These are phyloP conservation scores for Auricularia auricula-judae DNA, from an alignment of 768 basidiomycete genomes.

Conservation along the genomic window DNA sequence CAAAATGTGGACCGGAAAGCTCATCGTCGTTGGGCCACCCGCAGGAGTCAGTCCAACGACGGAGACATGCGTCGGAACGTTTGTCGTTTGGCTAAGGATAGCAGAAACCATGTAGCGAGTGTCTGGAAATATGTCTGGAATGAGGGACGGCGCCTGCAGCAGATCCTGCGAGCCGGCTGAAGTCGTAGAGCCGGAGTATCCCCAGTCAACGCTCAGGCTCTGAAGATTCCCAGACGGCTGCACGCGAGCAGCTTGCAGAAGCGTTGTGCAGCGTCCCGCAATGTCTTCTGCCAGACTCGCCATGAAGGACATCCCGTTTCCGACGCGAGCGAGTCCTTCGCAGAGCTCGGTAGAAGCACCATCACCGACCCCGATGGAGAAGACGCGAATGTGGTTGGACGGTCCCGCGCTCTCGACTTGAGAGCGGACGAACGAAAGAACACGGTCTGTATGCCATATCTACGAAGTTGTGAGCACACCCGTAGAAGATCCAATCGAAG, in stretches of 20 bases:
- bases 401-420: neutral
- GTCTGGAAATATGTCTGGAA: conserved; percentile 23
- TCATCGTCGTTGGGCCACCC: neutral
- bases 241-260: conserved; percentile 38
- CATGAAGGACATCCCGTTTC: conserved; percentile 40
- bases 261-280: conserved; percentile 33
- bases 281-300: conserved; percentile 37
- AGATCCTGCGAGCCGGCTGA: neutral
- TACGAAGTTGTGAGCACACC: neutral
- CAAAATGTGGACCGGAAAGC: neutral
- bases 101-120: conserved; percentile 25
- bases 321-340: conserved; percentile 41
- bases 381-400: conserved; percentile 6
- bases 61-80: conserved; percentile 17
- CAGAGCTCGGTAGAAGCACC: conserved; percentile 22
- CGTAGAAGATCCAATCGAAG: neutral
- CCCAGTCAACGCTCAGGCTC: conserved; percentile 41
- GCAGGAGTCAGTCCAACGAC: conserved; percentile 10
- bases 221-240: conserved; percentile 29
- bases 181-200: neutral
- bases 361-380: conserved; percentile 8
- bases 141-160: conserved; percentile 22
- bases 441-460: neutral
- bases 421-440: neutral
- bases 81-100: conserved; percentile 14